These are phyloP conservation scores for Drosera spatulata DNA, from an alignment of 179 eudicot genomes.

Conservation along the genomic window DNA sequence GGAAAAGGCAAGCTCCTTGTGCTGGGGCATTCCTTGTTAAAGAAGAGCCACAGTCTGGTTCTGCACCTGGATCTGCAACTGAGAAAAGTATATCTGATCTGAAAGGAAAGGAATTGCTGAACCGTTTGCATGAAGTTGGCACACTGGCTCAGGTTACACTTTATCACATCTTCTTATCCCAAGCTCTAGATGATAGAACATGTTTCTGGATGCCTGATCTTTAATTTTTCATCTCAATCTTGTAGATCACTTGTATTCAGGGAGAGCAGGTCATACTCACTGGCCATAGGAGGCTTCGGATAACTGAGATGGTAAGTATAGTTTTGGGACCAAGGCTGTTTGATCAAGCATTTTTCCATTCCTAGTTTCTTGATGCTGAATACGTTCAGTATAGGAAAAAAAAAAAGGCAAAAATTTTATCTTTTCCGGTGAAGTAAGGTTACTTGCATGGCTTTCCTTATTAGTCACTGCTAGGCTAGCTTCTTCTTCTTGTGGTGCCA, in stretches of 20 bases:
- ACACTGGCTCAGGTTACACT: constrained; percentile 82
- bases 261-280: constrained; percentile 91
- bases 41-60: constrained; percentile 57
- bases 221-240: background rate
- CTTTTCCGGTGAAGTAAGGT: too few species aligned
- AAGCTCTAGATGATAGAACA: too few species aligned
- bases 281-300: constrained; percentile 90
- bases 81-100: constrained; percentile 70
- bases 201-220: too few species aligned
- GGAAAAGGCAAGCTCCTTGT: constrained; percentile 83
- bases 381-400: too few species aligned
- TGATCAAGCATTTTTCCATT: background rate
- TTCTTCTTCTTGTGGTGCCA: too few species aligned
- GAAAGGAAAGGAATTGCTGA: constrained; percentile 81
- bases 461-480: too few species aligned
- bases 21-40: constrained; percentile 96
- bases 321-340: background rate
- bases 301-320: constrained; percentile 81
- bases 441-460: too few species aligned
- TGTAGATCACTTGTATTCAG: constrained; percentile 80
- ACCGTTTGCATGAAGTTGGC: constrained; percentile 94
- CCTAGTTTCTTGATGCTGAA: too few species aligned
- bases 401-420: too few species aligned
- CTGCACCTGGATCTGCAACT: constrained; percentile 39
- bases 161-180: background rate